Evolutionary conservation across 768 basidiomycete species (phyloP).

Genomic region (Udeniomyces megalosporus): DNA sequence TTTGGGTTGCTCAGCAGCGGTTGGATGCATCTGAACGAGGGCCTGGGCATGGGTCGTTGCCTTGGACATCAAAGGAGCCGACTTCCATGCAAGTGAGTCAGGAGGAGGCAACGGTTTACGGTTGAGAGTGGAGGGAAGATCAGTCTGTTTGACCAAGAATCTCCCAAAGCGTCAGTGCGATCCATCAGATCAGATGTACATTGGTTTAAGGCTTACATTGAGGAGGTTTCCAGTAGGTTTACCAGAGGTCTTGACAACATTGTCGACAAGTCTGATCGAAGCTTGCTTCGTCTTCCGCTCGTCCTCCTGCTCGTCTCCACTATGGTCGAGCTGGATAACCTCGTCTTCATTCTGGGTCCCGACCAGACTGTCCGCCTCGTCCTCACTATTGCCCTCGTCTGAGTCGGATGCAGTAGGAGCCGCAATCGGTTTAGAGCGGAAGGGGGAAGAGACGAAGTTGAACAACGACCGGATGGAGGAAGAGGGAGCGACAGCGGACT

Average conservation of each 20-base stretch:
- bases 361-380: not conserved
- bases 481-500: constrained; percentile 6
- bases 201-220: no score
- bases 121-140: not conserved
- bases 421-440: constrained; percentile 1
- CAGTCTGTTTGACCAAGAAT: not conserved
- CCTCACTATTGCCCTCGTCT: not conserved
- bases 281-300: no score
- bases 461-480: constrained; percentile 14
- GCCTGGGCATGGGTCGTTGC: constrained; percentile 1
- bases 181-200: no score
- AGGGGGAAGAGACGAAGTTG: constrained; percentile 14
- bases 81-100: not conserved
- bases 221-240: no score
- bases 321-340: no score
- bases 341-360: no score
- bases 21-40: constrained; percentile 6
- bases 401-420: not conserved
- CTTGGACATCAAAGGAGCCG: not conserved
- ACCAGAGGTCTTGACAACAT: no score
- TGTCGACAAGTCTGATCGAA: no score
- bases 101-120: not conserved
- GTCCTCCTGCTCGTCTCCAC: no score
- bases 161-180: no score
- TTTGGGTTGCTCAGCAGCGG: not conserved